phyloP scores from a whole-genome alignment of 2,329 filamentous ascomycete genomes.

The Colletotrichum sp. region DNA sequence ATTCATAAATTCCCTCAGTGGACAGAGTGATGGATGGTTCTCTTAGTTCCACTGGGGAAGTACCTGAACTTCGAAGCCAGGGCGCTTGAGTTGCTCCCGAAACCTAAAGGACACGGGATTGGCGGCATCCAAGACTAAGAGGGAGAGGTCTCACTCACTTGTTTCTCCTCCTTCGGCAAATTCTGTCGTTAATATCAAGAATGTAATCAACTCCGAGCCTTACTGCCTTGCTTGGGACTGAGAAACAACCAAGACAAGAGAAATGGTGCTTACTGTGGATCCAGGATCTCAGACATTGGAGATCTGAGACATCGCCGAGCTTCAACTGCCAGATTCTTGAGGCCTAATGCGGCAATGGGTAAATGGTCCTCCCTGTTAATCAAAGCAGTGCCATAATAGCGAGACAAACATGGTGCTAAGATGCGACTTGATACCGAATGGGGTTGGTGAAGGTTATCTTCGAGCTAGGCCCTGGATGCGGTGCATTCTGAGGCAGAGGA shows the following conservation, averaged over 20 bases:
- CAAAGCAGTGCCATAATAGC: neutral
- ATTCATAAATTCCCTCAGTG: too few species aligned
- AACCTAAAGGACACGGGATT: too few species aligned
- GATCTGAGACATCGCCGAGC: neutral
- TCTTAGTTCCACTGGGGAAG: too few species aligned
- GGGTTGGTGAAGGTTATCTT: neutral
- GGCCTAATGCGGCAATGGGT: neutral
- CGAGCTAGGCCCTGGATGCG: neutral
- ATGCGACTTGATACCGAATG: neutral
- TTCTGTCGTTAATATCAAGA: neutral
- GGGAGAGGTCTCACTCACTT: neutral
- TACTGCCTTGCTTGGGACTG: neutral
- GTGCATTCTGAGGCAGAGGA: neutral
- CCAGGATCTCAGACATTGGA: neutral
- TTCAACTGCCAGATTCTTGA: neutral
- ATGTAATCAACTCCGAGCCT: too few species aligned
- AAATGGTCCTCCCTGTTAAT: neutral
- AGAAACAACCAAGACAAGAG: neutral
- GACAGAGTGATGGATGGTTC: too few species aligned
- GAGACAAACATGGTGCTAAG: neutral
- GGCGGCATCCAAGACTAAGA: too few species aligned
- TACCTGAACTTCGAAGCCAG: too few species aligned
- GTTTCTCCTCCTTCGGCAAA: accelerated
- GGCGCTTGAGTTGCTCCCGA: too few species aligned
- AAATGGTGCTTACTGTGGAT: neutral